A percentile compares a stretch with the other conserved stretches of the same genome.
phyloP scores from a whole-genome alignment of 805 yeast genomes.

The fission yeast (Schizosaccharomyces pombe) region DNA sequence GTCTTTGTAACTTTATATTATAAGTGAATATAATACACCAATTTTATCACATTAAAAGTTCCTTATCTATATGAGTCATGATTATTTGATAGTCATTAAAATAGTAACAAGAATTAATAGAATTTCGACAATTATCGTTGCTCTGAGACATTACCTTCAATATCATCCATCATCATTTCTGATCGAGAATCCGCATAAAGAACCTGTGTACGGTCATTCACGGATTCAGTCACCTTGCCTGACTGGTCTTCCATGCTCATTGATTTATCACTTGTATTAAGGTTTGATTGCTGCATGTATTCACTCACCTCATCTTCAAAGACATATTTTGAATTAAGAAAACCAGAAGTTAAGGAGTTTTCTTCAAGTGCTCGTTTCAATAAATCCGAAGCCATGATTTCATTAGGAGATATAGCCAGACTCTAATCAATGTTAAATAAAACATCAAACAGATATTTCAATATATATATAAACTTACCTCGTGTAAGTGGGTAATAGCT shows the following conservation, averaged over 20 bases:
- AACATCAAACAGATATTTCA: not conserved
- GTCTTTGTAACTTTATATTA: too few relatives aligned
- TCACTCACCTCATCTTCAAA: not conserved
- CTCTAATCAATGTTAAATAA: slow-evolving; percentile 20
- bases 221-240: not conserved
- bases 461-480: slow-evolving; percentile 11
- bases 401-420: slow-evolving; percentile 51
- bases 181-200: not conserved
- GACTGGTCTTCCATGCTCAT: not conserved
- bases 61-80: not conserved
- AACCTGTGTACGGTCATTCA: not conserved
- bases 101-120: too few relatives aligned
- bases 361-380: slow-evolving; percentile 38
- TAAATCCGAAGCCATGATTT: slow-evolving; percentile 64
- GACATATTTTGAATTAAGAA: not conserved
- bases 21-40: too few relatives aligned
- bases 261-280: not conserved
- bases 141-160: not conserved
- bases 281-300: not conserved
- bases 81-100: too few relatives aligned
- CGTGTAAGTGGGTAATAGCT: slow-evolving; percentile 59
- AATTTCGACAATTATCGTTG: not conserved
- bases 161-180: not conserved
- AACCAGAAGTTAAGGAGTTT: slow-evolving; percentile 5
- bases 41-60: too few relatives aligned